Evolutionary conservation across 1,284 basidiomycete species (phyloP).

Genomic region (Hemileccinum hortonii): DNA sequence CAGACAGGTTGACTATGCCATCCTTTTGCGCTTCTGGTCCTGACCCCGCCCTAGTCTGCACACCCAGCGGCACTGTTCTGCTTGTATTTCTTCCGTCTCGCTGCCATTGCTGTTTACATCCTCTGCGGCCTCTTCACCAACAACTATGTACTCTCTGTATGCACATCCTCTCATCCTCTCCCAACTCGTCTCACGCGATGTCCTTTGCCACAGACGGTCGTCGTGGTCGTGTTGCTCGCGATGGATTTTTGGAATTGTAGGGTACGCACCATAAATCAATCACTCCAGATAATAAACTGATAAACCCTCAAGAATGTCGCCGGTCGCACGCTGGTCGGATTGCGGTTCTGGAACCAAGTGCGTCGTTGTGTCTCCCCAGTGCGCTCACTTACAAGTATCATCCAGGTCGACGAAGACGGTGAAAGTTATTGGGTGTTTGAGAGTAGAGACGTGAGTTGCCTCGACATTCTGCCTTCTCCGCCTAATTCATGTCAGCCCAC

Average conservation of each 20-base stretch:
- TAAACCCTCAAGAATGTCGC: conserved; percentile 72
- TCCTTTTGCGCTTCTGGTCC: not conserved
- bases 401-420: conserved; percentile 87
- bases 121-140: conserved; percentile 84
- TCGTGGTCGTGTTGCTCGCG: conserved; percentile 86
- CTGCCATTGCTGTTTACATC: conserved; percentile 85
- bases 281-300: not conserved
- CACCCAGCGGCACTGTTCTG: conserved; percentile 84
- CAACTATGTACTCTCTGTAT: conserved; percentile 85
- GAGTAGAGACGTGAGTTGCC: conserved; percentile 76
- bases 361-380: conserved; percentile 8
- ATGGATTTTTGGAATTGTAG: conserved; percentile 98
- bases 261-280: conserved; percentile 42
- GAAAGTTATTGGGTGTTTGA: conserved; percentile 97
- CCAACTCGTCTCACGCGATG: conserved; percentile 1
- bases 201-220: conserved; percentile 66
- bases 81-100: conserved; percentile 82
- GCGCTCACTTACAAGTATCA: conserved; percentile 11
- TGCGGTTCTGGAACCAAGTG: conserved; percentile 96
- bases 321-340: conserved; percentile 85
- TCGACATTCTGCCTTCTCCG: not conserved
- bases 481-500: conserved; percentile 62
- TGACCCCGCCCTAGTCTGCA: conserved; percentile 55
- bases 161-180: conserved; percentile 28
- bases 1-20: conserved; percentile 52